Base-by-base conservation (phyloP, 225 moss, liverwort and hornwort species). In the Marchantia polymorpha region DNA sequence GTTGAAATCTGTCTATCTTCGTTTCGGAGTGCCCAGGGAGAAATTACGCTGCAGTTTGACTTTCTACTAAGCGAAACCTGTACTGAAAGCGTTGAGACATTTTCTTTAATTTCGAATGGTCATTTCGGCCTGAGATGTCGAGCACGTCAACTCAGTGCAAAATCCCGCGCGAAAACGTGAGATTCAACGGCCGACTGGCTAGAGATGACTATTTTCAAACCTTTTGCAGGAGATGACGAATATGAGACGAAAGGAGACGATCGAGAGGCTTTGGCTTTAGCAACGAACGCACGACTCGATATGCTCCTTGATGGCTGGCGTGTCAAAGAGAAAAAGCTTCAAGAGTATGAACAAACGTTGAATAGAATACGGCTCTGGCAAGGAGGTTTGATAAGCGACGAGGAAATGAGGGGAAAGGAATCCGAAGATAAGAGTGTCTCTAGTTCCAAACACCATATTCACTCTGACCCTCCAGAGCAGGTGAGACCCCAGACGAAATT, bases 291-390 rank as follows among this genome's bases (percentile, higher is more conserved):
- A 64, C 74, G 69, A n/a, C 73, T 87, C 23, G 73, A 82, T 59
- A 80, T 69, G 82, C 74, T 87, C 15, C 67, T 87, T 2, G 79
- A 84, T 17, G 76, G 82, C 20, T 87, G 87, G 84, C 87, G 82
- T 49, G 49, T 52, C 52, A 87, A 81, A 53, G 84, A 87, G 74
- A 74, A 58, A 77, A 82, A 84, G 31, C 82, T 84, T 13, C 73
- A 87, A 70, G 64, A 64, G 6, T 87, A 79, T 47, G 84, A 87
- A 26, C 66, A 59, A 17, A 79, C 79, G 59, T 19, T 87, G 64
- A 84, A 29, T 6, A 77, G 52, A 53, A 81, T 82, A 78, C 64
- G 72, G 30, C 6, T 75, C 15, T 87, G 80, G 87, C 73, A 84
- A 60, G 72, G 58, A 53, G 72, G 58, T 20, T 23, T 29, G 71